phyloP scores from a whole-genome alignment of 2,329 filamentous ascomycete genomes.

The Exophiala calicioides region DNA sequence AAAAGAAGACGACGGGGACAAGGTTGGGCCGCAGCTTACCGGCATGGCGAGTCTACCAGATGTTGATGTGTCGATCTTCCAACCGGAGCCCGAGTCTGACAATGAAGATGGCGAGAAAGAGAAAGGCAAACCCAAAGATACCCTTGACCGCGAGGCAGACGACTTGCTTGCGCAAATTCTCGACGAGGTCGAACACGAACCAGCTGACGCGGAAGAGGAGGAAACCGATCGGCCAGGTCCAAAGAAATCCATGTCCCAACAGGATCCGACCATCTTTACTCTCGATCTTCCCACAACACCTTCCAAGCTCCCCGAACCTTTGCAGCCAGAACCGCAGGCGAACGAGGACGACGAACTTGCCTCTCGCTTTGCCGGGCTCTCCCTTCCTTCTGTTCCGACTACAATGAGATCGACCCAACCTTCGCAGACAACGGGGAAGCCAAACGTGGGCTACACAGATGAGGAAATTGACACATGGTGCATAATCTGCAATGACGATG shows the following conservation, averaged over 20 bases:
- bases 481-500: conserved; percentile 78
- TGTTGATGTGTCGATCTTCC: conserved; percentile 29
- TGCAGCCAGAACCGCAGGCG: conserved; percentile 1
- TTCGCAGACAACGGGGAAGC: conserved; percentile 36
- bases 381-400: conserved; percentile 34
- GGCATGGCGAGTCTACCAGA: conserved; percentile 9
- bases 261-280: neutral
- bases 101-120: conserved; percentile 16
- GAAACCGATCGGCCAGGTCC: conserved; percentile 7
- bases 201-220: conserved; percentile 6
- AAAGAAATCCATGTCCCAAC: conserved; percentile 7
- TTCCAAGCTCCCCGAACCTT: conserved; percentile 23
- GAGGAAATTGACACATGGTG: conserved; percentile 78
- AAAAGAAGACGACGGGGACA: conserved; percentile 11
- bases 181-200: conserved; percentile 32
- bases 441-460: conserved; percentile 54
- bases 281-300: conserved; percentile 26
- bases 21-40: neutral
- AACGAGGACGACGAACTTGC: conserved; percentile 28
- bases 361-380: conserved; percentile 26
- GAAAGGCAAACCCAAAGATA: conserved; percentile 10
- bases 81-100: conserved; percentile 19
- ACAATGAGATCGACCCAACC: conserved; percentile 15
- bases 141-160: conserved; percentile 32
- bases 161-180: conserved; percentile 35